These are phyloP conservation scores for Tetracladium marchalianum DNA, from an alignment of 495 filamentous ascomycete species.

Conservation along the genomic window DNA sequence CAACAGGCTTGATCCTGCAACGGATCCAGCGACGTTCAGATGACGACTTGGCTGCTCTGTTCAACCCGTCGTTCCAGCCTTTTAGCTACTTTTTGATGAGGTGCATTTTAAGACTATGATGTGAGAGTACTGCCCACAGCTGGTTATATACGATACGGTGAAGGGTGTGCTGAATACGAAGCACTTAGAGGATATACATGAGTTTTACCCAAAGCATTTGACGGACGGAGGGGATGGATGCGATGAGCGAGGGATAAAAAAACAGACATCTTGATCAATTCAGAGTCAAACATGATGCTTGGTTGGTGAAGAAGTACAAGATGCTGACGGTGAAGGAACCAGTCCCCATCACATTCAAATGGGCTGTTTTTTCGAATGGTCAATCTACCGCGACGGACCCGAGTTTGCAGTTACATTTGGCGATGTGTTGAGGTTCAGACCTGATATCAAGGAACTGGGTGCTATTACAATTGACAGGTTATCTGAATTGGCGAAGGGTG, in stretches of 20 bases:
- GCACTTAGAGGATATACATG: slow-evolving; percentile 16
- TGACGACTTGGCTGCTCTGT: slow-evolving; percentile 10
- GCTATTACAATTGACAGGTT: neutral
- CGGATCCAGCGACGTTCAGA: slow-evolving; percentile 11
- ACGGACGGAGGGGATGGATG: slow-evolving; percentile 26
- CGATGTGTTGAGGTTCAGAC: too few relatives aligned
- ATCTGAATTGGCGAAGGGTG: neutral
- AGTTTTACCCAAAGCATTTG: slow-evolving; percentile 25
- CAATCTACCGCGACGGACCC: too few relatives aligned
- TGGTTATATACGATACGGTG: slow-evolving; percentile 25
- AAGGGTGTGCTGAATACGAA: slow-evolving; percentile 25
- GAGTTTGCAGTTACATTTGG: too few relatives aligned
- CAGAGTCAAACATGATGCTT: too few relatives aligned
- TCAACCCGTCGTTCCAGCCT: slow-evolving; percentile 4
- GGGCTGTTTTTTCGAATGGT: too few relatives aligned
- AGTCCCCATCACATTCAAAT: too few relatives aligned
- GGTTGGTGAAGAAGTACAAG: too few relatives aligned
- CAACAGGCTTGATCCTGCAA: slow-evolving; percentile 13
- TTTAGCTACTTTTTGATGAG: slow-evolving; percentile 17
- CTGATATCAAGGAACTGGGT: neutral
- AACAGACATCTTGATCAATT: slow-evolving; percentile 30
- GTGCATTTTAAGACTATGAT: too few relatives aligned
- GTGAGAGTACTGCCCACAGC: too few relatives aligned
- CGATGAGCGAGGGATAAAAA: slow-evolving; percentile 30
- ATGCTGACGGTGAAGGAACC: too few relatives aligned